phyloP scores from a whole-genome alignment of 768 basidiomycete species.

The Filobasidium wieringae region DNA sequence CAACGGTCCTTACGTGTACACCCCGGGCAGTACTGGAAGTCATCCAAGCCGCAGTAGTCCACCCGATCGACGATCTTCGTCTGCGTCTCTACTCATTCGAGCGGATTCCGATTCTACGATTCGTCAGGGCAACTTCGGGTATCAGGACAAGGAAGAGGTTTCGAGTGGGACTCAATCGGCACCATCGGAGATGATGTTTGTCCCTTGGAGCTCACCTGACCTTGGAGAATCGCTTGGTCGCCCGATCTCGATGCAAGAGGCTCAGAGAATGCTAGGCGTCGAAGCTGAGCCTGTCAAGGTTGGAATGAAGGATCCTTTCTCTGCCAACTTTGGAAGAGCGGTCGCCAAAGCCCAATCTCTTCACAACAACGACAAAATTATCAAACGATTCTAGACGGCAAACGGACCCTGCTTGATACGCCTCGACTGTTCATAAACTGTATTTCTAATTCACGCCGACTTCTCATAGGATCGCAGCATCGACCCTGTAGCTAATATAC shows the following conservation, averaged over 20 bases:
- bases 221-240: not conserved
- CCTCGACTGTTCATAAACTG: too few species aligned
- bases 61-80: constrained; percentile 3
- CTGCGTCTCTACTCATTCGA: constrained; percentile 6
- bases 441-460: too few species aligned
- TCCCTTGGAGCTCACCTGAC: constrained; percentile 1
- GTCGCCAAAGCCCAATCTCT: not conserved
- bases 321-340: constrained; percentile 8
- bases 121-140: not conserved
- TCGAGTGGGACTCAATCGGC: not conserved
- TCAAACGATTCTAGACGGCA: not conserved
- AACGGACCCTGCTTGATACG: too few species aligned
- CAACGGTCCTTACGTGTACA: not conserved
- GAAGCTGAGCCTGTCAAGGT: constrained; percentile 4
- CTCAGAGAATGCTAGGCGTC: not conserved
- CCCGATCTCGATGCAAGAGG: not conserved
- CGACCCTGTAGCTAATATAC: too few species aligned
- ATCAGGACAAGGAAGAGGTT: not conserved
- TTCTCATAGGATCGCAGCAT: too few species aligned
- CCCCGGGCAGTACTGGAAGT: not conserved
- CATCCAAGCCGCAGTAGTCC: not conserved
- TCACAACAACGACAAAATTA: not conserved
- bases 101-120: constrained; percentile 4
- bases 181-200: constrained; percentile 1
- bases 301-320: constrained; percentile 9